Base-by-base conservation (phyloP, 2,329 filamentous ascomycete genomes). In the Neofusicoccum parvum region DNA sequence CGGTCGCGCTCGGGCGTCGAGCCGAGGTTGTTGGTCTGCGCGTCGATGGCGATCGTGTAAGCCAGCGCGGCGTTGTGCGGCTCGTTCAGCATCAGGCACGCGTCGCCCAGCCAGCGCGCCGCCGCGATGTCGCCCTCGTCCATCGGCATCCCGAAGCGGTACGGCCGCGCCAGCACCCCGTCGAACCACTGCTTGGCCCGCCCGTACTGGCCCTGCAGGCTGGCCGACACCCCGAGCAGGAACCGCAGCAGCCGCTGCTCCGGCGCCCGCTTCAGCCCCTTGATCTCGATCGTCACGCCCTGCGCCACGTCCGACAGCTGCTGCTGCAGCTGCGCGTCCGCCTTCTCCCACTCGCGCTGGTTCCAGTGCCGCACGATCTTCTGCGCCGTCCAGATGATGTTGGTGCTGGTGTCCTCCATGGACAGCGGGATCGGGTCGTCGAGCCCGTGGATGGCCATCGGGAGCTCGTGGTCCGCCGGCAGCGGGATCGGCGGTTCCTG, bases 81-180 rank as follows among this genome's bases (percentile, higher is more conserved):
- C 46, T 76, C 70, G 39, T 71, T 71, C 12, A 72, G 67, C 10
- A 74, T 70, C 2, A 76, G 65, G 59, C 74, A 76, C 14, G 70
- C 68, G 60, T 76, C 74, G 9, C 74, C 74, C 11, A 76, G 69
- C 73, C 74, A 76, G 14, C 72, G 70, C 17, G 73, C 72, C 23
- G 74, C 73, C 12, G 74, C 73, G 39, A 76, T 73, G 54, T 75
- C 73, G 3, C 73, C 74, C 45, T 75, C 73, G 43, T 75, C 74
- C 1, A 75, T 60, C 14, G 69, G 68, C 12, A 48, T 56, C 11
- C 69, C 66, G 27, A 66, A 65, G 15, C 72, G 58, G 54, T 73
- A 73, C 6, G 70, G 68, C 2, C 69, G 69, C 20, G 70, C 70
- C 37, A 74, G 71, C 2, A 72, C 70, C 23, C 68, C 70, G 48